phyloP scores from a whole-genome alignment of 2,329 filamentous ascomycete species.

The Penicillium decumbens region DNA sequence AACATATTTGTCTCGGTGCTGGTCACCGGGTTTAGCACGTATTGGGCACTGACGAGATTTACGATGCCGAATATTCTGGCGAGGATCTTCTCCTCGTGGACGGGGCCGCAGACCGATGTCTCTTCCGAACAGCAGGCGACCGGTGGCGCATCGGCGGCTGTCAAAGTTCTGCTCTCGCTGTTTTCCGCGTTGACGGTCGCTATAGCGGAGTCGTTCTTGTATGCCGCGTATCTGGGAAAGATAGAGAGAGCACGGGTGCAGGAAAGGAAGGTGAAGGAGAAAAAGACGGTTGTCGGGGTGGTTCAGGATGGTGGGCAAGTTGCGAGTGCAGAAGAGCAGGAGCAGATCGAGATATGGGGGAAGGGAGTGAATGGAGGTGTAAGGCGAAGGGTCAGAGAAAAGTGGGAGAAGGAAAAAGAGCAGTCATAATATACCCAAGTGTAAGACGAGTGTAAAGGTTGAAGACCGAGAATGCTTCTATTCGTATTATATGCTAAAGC shows the following conservation, averaged over 20 bases:
- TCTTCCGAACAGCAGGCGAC: neutral
- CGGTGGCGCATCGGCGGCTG: conserved; percentile 23
- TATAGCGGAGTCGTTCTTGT: conserved; percentile 46
- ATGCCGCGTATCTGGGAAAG: conserved; percentile 46
- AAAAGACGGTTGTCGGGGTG: conserved; percentile 13
- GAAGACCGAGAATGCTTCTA: conserved; percentile 1
- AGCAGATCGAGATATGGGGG: conserved; percentile 24
- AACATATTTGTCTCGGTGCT: conserved; percentile 86
- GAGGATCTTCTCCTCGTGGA: conserved; percentile 17
- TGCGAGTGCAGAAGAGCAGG: conserved; percentile 4
- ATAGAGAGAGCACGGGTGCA: conserved; percentile 25
- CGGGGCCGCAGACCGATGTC: conserved; percentile 2
- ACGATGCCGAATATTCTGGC: conserved; percentile 32
- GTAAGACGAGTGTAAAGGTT: too few relatives aligned
- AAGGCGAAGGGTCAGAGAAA: conserved; percentile 19
- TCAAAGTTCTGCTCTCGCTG: conserved; percentile 40
- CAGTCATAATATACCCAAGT: neutral
- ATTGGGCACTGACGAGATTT: conserved; percentile 41
- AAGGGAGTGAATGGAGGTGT: conserved; percentile 22
- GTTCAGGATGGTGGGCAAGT: conserved; percentile 2
- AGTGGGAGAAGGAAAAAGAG: conserved; percentile 24
- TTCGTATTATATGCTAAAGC: conserved; percentile 20
- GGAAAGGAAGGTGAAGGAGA: conserved; percentile 13
- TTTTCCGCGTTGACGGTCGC: conserved; percentile 42
- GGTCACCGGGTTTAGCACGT: conserved; percentile 53